These are phyloP conservation scores for Aspergillus amoenus DNA, from an alignment of 2,329 filamentous ascomycete species.

Conservation along the genomic window DNA sequence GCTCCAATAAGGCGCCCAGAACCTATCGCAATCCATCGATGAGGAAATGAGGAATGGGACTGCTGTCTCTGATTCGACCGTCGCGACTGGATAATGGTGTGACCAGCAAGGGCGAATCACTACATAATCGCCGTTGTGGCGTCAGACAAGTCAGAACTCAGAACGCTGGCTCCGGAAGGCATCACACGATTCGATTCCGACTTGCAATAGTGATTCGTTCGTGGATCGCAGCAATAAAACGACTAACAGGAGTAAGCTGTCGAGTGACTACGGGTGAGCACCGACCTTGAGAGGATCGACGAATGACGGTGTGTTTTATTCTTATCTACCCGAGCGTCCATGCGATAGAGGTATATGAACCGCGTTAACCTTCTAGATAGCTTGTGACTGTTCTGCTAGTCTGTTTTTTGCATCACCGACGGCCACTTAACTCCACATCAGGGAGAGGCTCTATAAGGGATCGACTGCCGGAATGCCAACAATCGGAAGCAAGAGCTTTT, in stretches of 20 bases:
- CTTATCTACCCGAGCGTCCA: neutral
- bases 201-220: neutral
- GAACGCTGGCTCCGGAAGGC: neutral
- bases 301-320: constrained; percentile 1
- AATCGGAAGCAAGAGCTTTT: neutral
- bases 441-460: neutral
- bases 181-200: neutral
- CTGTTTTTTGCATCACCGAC: neutral
- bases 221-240: neutral
- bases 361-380: neutral
- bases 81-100: constrained; percentile 8
- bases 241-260: constrained; percentile 3
- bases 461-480: neutral
- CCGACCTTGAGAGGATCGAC: constrained; percentile 2
- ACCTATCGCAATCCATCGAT: neutral
- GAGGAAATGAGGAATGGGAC: neutral
- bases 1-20: neutral
- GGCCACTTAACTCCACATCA: neutral
- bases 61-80: neutral
- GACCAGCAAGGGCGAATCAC: constrained; percentile 14
- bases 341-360: constrained; percentile 3
- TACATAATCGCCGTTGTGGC: constrained; percentile 14
- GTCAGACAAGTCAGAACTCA: constrained; percentile 23
- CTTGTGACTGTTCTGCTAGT: neutral
- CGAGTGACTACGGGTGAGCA: constrained; percentile 8